Evolutionary conservation across 768 basidiomycete species (phyloP), one percentile per base, ranked within the genome.

Genomic region (Pleurotus ostreatus): DNA sequence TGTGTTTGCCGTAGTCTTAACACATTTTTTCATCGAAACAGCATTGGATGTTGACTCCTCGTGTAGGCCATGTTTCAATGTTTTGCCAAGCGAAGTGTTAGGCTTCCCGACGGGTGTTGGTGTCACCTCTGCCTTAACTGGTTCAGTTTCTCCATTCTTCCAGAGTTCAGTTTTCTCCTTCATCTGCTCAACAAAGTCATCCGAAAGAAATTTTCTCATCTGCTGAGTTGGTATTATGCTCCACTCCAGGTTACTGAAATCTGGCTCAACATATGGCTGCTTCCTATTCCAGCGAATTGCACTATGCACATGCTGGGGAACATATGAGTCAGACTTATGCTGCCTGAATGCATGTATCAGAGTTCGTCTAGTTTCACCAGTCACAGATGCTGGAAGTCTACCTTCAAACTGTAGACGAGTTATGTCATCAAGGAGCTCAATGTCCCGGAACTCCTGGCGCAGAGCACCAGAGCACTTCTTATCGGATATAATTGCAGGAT

Each of bases 401-500:
- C 57, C 48, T 4, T 61, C 16, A 55, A 65, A 72, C n/a, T 53
- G 25, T 12, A 68, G 26, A 2, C 43, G 39, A 0, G 69, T 71
- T 6, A 76, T 70, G 15, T 71, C 68, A 63, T 74, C 70, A 2
- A 75, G 58, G 0, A 74, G 5, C 25, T 74, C 70, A 0, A 73
- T 53, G 26, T 73, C 67, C 13, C 71, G 15, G 44, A 71, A 71
- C 49, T 73, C 72, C 49, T 73, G 30, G 30, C 9, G 30, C 30
- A 34, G 30, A 16, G 58, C 59, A 4, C 70, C 68, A 2, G 62
- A 56, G 7, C 64, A 62, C 1, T 64, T 63, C 30, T 34, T 34
- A 12, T 62, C 61, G 9, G 60, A 67, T 1, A 75, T 67, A 58
- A 60, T 63, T 4, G 16, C 34, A 3, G 30, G 9, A 34, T 34